These are phyloP conservation scores for Vitis rupestris DNA, from an alignment of 164 flowering plant genomes.

Conservation along the genomic window DNA sequence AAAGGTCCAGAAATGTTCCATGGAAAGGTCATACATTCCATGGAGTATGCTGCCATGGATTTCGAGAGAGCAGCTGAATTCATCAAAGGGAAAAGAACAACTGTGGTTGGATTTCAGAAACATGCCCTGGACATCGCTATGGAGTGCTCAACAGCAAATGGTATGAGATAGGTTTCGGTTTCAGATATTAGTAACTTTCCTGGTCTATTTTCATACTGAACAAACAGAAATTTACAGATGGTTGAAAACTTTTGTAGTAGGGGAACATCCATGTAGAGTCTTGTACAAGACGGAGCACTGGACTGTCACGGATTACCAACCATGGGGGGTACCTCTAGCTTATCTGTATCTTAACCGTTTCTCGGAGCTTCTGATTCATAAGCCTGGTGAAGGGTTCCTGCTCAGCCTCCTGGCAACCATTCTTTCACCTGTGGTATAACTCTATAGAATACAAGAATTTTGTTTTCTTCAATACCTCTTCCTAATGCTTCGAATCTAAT, in stretches of 20 bases:
- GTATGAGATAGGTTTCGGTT: slow-evolving; percentile 4
- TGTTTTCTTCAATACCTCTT: background rate
- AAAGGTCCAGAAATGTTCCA: slow-evolving; percentile 33
- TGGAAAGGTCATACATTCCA: slow-evolving; percentile 39
- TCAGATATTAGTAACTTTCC: too few relatives aligned
- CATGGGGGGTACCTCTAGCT: background rate
- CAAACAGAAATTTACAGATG: too few relatives aligned
- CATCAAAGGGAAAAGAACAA: slow-evolving; percentile 28
- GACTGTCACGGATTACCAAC: slow-evolving; percentile 7
- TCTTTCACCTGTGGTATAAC: slow-evolving; percentile 27
- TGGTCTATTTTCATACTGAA: too few relatives aligned
- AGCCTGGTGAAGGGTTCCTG: slow-evolving; percentile 28
- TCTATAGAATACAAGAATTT: too few relatives aligned
- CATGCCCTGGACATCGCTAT: slow-evolving; percentile 36
- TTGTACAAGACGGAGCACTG: slow-evolving; percentile 21
- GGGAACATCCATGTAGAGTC: slow-evolving; percentile 23
- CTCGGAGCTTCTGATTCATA: slow-evolving; percentile 30
- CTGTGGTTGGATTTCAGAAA: slow-evolving; percentile 31
- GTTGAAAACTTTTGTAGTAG: slow-evolving; percentile 6
- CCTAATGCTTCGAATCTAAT: background rate
- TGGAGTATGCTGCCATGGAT: slow-evolving; percentile 18
- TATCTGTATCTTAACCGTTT: slow-evolving; percentile 24
- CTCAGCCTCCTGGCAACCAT: slow-evolving; percentile 15
- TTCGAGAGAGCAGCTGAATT: background rate
- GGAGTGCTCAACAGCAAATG: slow-evolving; percentile 29